A percentile compares a stretch with the other conserved stretches of the same genome.
Evolutionary conservation across 106 monocot species (phyloP).

Genomic region (Dioscorea zingiberensis): DNA sequence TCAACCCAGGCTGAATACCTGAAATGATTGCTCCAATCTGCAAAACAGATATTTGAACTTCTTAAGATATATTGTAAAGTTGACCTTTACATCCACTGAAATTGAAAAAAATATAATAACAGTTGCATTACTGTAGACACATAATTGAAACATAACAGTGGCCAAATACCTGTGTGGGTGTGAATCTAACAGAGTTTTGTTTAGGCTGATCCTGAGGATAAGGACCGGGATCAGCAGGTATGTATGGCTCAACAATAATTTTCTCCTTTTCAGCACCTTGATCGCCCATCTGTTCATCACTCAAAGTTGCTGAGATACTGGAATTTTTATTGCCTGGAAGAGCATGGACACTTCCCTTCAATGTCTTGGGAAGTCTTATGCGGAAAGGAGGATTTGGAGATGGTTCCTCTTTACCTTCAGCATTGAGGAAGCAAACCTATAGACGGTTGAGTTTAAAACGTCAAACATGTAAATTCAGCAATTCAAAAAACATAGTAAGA

Average conservation of each 20-base stretch:
- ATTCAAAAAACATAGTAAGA: too few species aligned
- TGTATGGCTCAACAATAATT: conserved; percentile 74
- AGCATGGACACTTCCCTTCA: conserved; percentile 55
- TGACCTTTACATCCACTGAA: neutral
- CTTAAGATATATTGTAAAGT: neutral
- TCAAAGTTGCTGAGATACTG: neutral
- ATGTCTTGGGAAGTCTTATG: conserved; percentile 68
- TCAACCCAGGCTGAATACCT: conserved; percentile 96
- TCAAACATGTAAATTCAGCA: neutral
- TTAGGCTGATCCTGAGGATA: conserved; percentile 98
- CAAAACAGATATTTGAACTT: neutral
- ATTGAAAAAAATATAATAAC: neutral
- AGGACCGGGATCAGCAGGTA: conserved; percentile 92
- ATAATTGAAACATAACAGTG: neutral
- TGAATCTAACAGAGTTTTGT: conserved; percentile 93
- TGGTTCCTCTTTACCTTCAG: conserved; percentile 51
- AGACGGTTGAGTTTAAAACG: conserved; percentile 2
- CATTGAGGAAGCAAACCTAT: conserved; percentile 70
- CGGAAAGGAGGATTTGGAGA: conserved; percentile 74
- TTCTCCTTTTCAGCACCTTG: conserved; percentile 43
- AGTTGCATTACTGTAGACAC: too few species aligned
- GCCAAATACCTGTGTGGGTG: conserved; percentile 78
- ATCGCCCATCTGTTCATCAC: conserved; percentile 13
- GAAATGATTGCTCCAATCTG: conserved; percentile 99
- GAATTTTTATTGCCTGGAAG: conserved; percentile 75